A percentile compares a stretch with the other conserved stretches of the same genome.
Conservation (phyloP, 345 rosid species). For the Citrus medica region DNA sequence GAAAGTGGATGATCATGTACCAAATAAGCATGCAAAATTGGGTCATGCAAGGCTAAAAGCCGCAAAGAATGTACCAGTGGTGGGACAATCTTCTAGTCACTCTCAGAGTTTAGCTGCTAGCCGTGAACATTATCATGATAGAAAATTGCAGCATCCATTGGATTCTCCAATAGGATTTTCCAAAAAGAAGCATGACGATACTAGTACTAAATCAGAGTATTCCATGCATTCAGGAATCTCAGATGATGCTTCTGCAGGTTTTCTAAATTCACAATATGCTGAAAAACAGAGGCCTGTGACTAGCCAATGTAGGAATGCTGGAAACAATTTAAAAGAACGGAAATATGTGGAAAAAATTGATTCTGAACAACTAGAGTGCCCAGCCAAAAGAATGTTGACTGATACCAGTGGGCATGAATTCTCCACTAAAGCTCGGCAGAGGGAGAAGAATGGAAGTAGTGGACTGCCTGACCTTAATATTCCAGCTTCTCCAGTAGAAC, state of each 20-base stretch:
- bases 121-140: slow-evolving; percentile 12
- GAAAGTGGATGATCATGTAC: slow-evolving; percentile 14
- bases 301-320: slow-evolving; percentile 17
- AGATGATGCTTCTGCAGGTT: slow-evolving; percentile 19
- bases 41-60: slow-evolving; percentile 22
- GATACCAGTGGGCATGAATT: slow-evolving; percentile 6
- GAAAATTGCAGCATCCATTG: slow-evolving; percentile 16
- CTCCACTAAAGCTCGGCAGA: slow-evolving; percentile 11
- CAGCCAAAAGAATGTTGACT: slow-evolving; percentile 5
- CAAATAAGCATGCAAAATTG: slow-evolving; percentile 23
- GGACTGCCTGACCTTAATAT: slow-evolving; percentile 43
- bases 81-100: slow-evolving; percentile 16
- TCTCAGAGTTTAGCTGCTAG: slow-evolving; percentile 15
- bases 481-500: slow-evolving; percentile 24
- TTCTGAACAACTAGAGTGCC: slow-evolving; percentile 13
- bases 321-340: slow-evolving; percentile 12
- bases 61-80: slow-evolving; percentile 5
- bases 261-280: slow-evolving; percentile 9
- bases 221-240: slow-evolving; percentile 17
- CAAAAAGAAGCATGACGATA: slow-evolving; percentile 14
- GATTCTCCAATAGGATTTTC: slow-evolving; percentile 22
- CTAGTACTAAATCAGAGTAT: slow-evolving; percentile 12
- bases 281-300: slow-evolving; percentile 16
- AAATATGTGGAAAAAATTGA: slow-evolving; percentile 14
- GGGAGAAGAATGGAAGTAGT: slow-evolving; percentile 25